These are phyloP conservation scores for Clitopilus hobsonii DNA, from an alignment of 768 basidiomycete genomes.

Conservation along the genomic window DNA sequence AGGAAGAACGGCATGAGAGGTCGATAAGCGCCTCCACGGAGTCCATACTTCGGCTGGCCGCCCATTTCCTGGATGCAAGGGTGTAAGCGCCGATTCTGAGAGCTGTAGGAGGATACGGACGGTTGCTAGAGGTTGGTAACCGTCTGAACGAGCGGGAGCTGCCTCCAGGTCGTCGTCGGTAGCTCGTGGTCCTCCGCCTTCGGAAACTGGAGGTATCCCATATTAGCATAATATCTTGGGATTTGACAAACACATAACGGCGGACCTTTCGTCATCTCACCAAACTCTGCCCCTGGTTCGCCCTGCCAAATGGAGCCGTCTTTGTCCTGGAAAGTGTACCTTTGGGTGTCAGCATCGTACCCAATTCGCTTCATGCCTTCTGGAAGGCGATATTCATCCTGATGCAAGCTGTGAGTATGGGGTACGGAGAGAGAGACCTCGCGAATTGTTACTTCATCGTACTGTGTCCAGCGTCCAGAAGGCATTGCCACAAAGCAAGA, in stretches of 20 bases:
- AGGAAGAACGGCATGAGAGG: constrained; percentile 72
- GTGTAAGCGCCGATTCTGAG: background rate
- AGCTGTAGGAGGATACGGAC: constrained; percentile 27
- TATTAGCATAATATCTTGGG: background rate
- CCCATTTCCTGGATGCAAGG: constrained; percentile 8
- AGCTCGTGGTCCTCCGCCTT: constrained; percentile 4
- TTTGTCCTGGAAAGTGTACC: constrained; percentile 59
- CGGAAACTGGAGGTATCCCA: background rate
- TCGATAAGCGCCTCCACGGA: constrained; percentile 40
- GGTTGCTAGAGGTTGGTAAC: constrained; percentile 49
- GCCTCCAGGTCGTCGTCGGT: constrained; percentile 51
- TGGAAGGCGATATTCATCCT: constrained; percentile 51
- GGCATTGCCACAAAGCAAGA: background rate
- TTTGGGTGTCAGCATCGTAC: constrained; percentile 67
- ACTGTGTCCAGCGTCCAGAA: constrained; percentile 40
- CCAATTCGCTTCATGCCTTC: constrained; percentile 65
- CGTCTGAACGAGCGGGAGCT: constrained; percentile 40
- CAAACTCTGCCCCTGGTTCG: constrained; percentile 59
- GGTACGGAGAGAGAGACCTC: too few relatives aligned
- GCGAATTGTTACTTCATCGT: constrained; percentile 44
- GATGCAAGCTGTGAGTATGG: constrained; percentile 7
- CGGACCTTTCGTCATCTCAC: constrained; percentile 48
- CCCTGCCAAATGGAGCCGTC: constrained; percentile 54
- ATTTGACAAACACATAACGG: background rate
- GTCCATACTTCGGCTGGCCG: constrained; percentile 27